These are phyloP conservation scores for Steccherinum ochraceum DNA, from an alignment of 768 basidiomycete species.

Conservation along the genomic window DNA sequence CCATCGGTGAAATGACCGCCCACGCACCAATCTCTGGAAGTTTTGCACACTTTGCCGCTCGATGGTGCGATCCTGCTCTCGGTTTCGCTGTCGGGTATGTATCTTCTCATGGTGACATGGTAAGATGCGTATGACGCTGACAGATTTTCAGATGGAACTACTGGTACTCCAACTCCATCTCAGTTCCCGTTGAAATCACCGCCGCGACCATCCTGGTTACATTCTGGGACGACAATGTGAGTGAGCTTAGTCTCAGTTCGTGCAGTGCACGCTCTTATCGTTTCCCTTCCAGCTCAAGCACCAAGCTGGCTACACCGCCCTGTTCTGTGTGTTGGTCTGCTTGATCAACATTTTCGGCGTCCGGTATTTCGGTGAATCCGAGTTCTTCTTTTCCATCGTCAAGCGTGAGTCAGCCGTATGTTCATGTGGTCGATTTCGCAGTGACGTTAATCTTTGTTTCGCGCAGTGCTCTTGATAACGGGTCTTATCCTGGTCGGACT, in stretches of 20 bases:
- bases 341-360: constrained; percentile 67
- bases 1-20: constrained; percentile 75
- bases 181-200: constrained; percentile 68
- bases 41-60: constrained; percentile 59
- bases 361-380: constrained; percentile 69
- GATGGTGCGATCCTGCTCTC: constrained; percentile 31
- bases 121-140: neutral
- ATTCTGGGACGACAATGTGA: constrained; percentile 65
- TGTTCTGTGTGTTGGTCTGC: constrained; percentile 52
- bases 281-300: constrained; percentile 35
- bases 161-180: constrained; percentile 42
- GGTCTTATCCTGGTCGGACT: constrained; percentile 58
- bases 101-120: neutral
- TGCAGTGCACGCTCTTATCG: neutral
- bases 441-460: neutral
- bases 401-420: constrained; percentile 39
- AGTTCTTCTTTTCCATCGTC: constrained; percentile 61
- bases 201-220: constrained; percentile 64
- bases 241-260: constrained; percentile 13
- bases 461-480: constrained; percentile 49
- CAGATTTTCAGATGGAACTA: constrained; percentile 22
- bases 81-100: constrained; percentile 28
- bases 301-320: constrained; percentile 48
- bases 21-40: constrained; percentile 74
- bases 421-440: constrained; percentile 12